Base-by-base conservation (phyloP, 2,329 filamentous ascomycete species). In the Esteya vermicola region DNA sequence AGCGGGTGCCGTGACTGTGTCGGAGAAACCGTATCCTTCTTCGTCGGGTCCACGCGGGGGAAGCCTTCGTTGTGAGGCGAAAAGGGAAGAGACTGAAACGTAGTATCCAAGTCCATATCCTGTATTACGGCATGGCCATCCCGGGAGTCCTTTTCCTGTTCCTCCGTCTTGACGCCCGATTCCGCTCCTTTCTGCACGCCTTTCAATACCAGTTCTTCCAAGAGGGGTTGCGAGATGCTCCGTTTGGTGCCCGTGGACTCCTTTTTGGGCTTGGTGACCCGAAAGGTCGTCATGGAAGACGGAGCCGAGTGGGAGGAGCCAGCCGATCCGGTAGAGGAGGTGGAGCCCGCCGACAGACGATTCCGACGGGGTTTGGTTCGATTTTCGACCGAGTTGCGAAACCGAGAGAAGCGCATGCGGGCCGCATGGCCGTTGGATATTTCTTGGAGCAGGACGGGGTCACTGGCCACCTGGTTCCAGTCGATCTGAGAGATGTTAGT, bases 391-490 rank as follows among this genome's bases (percentile, higher is more conserved):
- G 63, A 56, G 9, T 59, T 51, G 22, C 60, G 57, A 51, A 74
- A 73, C 27, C 72, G 64, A 13, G 69, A 67, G 52, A 67, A 76
- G 40, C 72, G 62, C 72, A 76, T 76, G 36, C 72, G 66, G 25
- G 72, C 72, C 23, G 72, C 72, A 53, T 76, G 72, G 33, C 72
- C 72, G 50, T 75, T 76, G 45, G 68, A 64, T 43, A 75, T 75
- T 48, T 64, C 59, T 37, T 72, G 62, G 20, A 64, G 46, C 9
- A 76, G 60, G 36, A 71, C 61, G 18, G 70, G 68, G 44, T 74
- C 67, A 27, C 60, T 54, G 39, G 72, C 72, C 33, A 76, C 72
- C 51, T 63, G 55, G 44, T 68, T 67, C 72, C 72, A 76, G 52
- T 76, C 67, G 50, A 76, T 72, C 72, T 76, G 40, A 5, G 8